Evolutionary conservation across 1,284 basidiomycete species (phyloP), one percentile per base, ranked within the genome.

Genomic region (Mycena sp.): DNA sequence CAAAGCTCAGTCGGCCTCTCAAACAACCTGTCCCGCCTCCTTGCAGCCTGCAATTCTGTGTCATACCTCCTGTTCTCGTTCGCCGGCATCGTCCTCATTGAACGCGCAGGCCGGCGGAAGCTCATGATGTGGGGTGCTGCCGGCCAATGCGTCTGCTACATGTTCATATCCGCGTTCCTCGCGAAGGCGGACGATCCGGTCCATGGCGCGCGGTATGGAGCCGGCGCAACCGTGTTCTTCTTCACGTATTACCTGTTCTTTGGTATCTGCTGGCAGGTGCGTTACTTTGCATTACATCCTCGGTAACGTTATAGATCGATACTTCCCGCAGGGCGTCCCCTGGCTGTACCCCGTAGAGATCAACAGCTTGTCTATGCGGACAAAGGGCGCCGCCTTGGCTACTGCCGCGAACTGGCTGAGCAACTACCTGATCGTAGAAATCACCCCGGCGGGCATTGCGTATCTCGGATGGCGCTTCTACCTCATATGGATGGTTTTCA

Each of bases 181-280:
- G 67, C 83, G 57, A 64, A 78, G 70, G 54, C 83, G 71, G 68
- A 75, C 74, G 73, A 83, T 79, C 58, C 85, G 71, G 35, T 54
- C 4, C 65, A 71, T 40, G 79, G 78, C 2, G 57, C 66, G 3
- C 73, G 71, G 29, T 83, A 76, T 53, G 80, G 80, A 17, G 78
- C 77, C 0, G 80, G 74, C 2, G 80, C 81, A 11, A 86, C 87
- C 1, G 83, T 86, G 10, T 81, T 90, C 72, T 82, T 88, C 69
- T 90, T 89, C 73, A 75, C 88, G 32, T 91, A 90, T 76, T 89
- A 91, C 70, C 83, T 90, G 38, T 87, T 88, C 78, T 91, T 90
- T 74, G 88, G 87, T 0, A 80, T 90, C 58, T 89, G 88, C 37
- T 90, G 88, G 88, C 83, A 90, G 79, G 80, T 80, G 50, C 65